Conservation (phyloP, 228 moss, liverwort and hornwort genomes). For the Sphagnum fallax region DNA sequence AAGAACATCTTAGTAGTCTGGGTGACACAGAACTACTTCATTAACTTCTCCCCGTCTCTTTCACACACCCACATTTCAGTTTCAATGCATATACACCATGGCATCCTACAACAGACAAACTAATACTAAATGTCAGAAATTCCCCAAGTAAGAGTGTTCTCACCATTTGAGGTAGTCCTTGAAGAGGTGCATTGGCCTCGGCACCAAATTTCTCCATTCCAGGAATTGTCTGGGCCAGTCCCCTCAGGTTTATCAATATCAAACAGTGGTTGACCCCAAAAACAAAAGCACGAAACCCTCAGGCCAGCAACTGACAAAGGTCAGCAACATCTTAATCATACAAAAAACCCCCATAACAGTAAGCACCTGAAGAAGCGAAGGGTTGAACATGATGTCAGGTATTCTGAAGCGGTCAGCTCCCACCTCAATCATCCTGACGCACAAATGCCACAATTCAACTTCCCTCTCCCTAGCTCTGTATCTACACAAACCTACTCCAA, state of each 20-base stretch:
- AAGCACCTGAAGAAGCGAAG: slow-evolving; percentile 61
- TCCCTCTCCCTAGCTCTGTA: neutral
- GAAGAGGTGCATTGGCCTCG: slow-evolving; percentile 42
- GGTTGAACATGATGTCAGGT: slow-evolving; percentile 84
- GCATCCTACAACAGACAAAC: too few relatives aligned
- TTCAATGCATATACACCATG: too few relatives aligned
- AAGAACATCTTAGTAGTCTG: too few relatives aligned
- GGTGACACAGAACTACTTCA: too few relatives aligned
- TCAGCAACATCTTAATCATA: neutral
- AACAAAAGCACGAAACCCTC: neutral
- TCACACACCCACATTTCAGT: too few relatives aligned
- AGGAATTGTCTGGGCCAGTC: slow-evolving; percentile 53
- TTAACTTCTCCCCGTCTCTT: too few relatives aligned
- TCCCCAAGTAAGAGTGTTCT: neutral
- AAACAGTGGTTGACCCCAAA: neutral
- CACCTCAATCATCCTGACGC: slow-evolving; percentile 64
- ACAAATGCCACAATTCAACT: too few relatives aligned
- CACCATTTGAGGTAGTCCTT: slow-evolving; percentile 82
- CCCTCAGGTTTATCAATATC: slow-evolving; percentile 3
- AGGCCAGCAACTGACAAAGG: neutral
- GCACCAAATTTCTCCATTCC: slow-evolving; percentile 67
- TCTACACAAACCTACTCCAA: neutral
- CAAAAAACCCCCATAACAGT: neutral
- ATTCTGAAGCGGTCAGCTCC: slow-evolving; percentile 88
- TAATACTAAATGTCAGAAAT: too few relatives aligned